Conservation (phyloP, 2,329 filamentous ascomycete species). For the Diatrype stigma region DNA sequence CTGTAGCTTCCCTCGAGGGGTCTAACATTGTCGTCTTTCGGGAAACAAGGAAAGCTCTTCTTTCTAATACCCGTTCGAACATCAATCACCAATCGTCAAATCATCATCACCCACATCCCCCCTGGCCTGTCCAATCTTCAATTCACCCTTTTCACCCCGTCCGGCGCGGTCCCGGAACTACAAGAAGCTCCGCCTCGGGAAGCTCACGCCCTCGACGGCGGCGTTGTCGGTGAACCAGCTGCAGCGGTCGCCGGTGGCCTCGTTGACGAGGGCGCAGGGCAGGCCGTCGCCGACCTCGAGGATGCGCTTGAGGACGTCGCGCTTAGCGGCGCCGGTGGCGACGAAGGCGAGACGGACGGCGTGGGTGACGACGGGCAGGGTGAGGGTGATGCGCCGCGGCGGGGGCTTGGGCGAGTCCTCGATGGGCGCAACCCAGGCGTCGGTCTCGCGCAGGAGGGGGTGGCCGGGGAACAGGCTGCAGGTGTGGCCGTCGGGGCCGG, state of each 20-base stretch:
- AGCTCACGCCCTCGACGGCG: conserved; percentile 80
- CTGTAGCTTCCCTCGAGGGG: too few species aligned
- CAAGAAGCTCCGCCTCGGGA: conserved; percentile 67
- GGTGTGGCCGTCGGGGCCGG: conserved; percentile 93
- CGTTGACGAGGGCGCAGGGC: conserved; percentile 85
- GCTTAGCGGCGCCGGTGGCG: conserved; percentile 84
- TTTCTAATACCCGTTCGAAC: too few species aligned
- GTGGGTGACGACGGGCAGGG: conserved; percentile 84
- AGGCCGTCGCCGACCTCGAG: conserved; percentile 79
- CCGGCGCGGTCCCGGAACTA: too few species aligned
- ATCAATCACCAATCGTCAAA: too few species aligned
- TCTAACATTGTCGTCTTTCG: too few species aligned
- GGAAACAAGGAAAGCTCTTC: too few species aligned
- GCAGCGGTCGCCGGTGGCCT: conserved; percentile 75
- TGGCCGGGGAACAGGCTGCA: conserved; percentile 95
- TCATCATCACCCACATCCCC: too few species aligned
- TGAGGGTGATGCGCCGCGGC: conserved; percentile 84
- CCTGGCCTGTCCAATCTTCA: too few species aligned
- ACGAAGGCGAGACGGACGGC: conserved; percentile 86
- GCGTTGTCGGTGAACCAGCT: conserved; percentile 92
- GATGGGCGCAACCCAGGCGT: conserved; percentile 89
- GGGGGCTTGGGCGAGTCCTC: conserved; percentile 94
- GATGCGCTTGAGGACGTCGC: conserved; percentile 86
- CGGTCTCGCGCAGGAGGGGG: conserved; percentile 76
- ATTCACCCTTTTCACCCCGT: too few species aligned